Evolutionary conservation across 108 stramenopile genomes (phyloP), one percentile per base, ranked within the genome.

Genomic region (Fistulifera pelliculosa): DNA sequence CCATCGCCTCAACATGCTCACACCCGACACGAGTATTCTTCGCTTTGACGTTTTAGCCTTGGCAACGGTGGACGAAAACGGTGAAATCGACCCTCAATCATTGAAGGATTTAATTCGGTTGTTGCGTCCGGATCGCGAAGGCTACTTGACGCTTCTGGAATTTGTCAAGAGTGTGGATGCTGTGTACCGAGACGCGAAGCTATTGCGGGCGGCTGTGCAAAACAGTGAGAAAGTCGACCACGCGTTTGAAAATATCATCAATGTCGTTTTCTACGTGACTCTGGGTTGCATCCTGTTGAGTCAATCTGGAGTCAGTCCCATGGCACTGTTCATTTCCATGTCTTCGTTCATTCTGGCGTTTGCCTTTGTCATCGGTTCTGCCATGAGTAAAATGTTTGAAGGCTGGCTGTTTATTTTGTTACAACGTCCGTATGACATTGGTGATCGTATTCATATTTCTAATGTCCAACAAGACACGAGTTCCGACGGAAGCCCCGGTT

Each of bases 201-300:
- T 84, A 45, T 56, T 90, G 1, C 58, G 80, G 18, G 84, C 82
- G 8, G 74, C 77, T 1, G 71, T 86, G 49, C 52, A 60, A 10
- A 82, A 79, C 40, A 75, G 79, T 43, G 59, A 67, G 6, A 72
- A 83, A 52, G 80, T 89, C 52, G 85, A 87, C 43, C 42, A 49
- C 21, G 50, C 42, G 1, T 62, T 62, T 16, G 61, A 62, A 39
- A 62, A 42, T 15, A 64, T 82, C 43, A 55, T 86, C 52, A 80
- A 82, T 49, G 49, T 75, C 52, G 58, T 66, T n/a, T 74, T 74
- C 51, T 83, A 79, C 59, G 56, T 70, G 7, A 12, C 66, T 0
- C 35, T 71, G 1, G 24, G 62, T 42, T 47, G 58, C 14, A 48
- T 78, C 45, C 57, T 70, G 13, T 66, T 83, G 23, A 18, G 75